These are phyloP conservation scores for Gossypium rotundifolium DNA, from an alignment of 345 rosid genomes.

Conservation along the genomic window DNA sequence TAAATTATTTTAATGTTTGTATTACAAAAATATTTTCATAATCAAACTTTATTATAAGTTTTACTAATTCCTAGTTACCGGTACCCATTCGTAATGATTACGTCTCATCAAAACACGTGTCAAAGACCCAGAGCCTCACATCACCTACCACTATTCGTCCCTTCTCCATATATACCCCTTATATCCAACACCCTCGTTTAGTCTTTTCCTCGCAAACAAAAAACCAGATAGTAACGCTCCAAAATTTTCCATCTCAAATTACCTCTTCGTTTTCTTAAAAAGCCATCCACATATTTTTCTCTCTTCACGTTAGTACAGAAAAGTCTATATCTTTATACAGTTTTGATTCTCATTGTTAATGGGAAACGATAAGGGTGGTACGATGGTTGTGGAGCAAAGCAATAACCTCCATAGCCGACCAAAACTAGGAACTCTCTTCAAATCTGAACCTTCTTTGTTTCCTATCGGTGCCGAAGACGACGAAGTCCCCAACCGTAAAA, in stretches of 20 bases:
- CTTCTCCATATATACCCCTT: background rate
- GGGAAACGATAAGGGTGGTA: slow-evolving; percentile 15
- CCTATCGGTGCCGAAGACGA: slow-evolving; percentile 18
- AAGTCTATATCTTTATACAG: background rate
- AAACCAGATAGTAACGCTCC: background rate
- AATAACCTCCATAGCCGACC: slow-evolving; percentile 32
- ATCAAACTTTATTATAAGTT: background rate
- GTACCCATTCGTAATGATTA: slow-evolving; percentile 18
- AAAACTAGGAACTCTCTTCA: slow-evolving; percentile 51
- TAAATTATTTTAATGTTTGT: too few species aligned
- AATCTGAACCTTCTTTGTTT: slow-evolving; percentile 33
- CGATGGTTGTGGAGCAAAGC: slow-evolving; percentile 14
- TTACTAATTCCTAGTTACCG: slow-evolving; percentile 16
- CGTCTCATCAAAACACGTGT: slow-evolving; percentile 35
- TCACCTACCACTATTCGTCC: slow-evolving; percentile 5
- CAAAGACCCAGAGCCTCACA: slow-evolving; percentile 10
- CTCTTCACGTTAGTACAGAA: background rate
- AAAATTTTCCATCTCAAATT: background rate
- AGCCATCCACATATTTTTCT: background rate
- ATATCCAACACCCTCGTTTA: background rate
- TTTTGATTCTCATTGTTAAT: background rate
- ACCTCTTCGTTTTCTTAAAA: background rate
- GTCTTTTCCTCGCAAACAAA: background rate
- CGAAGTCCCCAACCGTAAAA: slow-evolving; percentile 11
- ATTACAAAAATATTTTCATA: background rate